Conservation (phyloP, 176 grass and related monocot genomes). For the Miscanthus lutarioriparius region DNA sequence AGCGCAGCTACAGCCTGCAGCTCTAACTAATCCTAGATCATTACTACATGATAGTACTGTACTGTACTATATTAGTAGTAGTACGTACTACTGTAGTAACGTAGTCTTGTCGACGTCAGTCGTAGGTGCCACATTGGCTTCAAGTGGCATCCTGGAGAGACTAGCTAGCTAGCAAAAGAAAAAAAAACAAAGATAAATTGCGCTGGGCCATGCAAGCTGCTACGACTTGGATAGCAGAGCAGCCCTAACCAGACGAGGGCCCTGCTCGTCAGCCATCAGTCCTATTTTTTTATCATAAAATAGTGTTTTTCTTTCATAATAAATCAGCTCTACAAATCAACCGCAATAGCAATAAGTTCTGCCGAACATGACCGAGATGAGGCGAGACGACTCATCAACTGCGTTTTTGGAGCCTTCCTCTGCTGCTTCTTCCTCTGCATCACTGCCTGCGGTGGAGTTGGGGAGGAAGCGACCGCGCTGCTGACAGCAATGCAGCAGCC, state of each 20-base stretch:
- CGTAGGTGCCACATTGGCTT: slow-evolving; percentile 24
- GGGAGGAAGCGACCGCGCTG: neutral
- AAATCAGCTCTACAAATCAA: no score
- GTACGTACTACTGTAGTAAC: neutral
- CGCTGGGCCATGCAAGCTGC: neutral
- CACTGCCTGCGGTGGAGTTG: neutral
- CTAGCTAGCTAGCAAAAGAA: neutral
- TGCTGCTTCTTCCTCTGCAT: neutral
- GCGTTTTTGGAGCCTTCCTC: slow-evolving; percentile 19
- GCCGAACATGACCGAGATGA: no score
- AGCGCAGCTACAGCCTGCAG: neutral
- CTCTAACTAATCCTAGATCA: neutral
- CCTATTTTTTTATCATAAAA: no score
- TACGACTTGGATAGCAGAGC: neutral
- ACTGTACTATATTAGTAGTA: neutral
- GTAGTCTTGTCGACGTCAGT: slow-evolving; percentile 21
- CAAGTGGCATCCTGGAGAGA: neutral
- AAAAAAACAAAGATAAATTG: neutral
- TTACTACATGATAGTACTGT: neutral
- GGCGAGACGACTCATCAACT: neutral
- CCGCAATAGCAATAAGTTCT: no score
- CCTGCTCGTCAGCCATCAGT: no score
- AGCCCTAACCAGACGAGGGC: no score
- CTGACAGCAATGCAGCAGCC: slow-evolving; percentile 25
- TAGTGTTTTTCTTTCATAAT: no score